Conservation (phyloP, 768 basidiomycete species). For the Clathrus columnatus region DNA sequence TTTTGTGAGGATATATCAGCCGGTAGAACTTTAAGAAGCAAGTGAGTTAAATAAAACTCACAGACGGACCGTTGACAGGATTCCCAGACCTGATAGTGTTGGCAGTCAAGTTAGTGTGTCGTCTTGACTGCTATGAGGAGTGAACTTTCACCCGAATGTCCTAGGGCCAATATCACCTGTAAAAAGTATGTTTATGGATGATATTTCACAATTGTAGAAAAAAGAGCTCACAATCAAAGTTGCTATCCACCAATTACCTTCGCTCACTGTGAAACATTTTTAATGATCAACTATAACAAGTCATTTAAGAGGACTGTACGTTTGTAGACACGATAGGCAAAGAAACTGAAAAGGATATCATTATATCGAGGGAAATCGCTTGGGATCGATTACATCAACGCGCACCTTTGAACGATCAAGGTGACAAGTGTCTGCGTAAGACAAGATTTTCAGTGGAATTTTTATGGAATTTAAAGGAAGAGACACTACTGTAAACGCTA, state of each 20-base stretch:
- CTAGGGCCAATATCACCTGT: neutral
- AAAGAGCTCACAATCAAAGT: neutral
- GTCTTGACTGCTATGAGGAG: neutral
- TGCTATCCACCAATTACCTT: neutral
- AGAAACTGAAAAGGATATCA: neutral
- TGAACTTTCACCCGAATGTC: conserved; percentile 7
- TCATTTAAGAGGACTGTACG: neutral
- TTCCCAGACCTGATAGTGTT: neutral
- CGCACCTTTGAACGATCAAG: neutral
- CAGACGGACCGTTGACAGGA: conserved; percentile 1
- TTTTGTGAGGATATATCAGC: neutral
- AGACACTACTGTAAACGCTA: neutral
- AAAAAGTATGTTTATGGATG: neutral
- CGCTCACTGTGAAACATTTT: neutral
- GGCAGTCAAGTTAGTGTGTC: neutral
- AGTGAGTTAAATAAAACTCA: neutral
- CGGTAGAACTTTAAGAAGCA: neutral
- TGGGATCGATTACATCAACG: too few relatives aligned
- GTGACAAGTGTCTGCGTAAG: neutral
- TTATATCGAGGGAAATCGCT: too few relatives aligned
- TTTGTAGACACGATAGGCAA: conserved; percentile 3
- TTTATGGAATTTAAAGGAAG: neutral
- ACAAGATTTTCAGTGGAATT: neutral
- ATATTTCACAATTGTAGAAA: neutral
- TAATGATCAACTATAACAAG: neutral